A percentile compares a stretch with the other conserved stretches of the same genome.
phyloP scores from a whole-genome alignment of 371 early-diverging fungal genomes.

The Haplosporangium sp. region DNA sequence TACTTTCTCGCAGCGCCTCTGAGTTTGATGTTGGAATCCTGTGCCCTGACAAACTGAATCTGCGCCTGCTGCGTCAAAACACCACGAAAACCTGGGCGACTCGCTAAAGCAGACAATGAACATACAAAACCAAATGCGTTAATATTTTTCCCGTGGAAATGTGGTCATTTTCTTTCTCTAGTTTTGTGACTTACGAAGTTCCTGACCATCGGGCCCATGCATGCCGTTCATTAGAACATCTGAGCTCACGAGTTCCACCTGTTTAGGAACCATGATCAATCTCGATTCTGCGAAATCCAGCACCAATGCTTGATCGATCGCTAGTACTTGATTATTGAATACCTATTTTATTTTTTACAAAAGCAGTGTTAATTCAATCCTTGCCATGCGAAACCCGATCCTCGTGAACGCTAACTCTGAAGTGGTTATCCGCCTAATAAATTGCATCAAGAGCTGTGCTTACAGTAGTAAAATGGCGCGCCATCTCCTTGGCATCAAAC shows the following conservation, averaged over 20 bases:
- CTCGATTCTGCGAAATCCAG: constrained; percentile 88
- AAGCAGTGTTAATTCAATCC: background rate
- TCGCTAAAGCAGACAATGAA: background rate
- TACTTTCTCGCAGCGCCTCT: constrained; percentile 75
- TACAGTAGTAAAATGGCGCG: constrained; percentile 72
- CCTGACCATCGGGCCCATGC: constrained; percentile 55
- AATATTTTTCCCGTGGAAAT: constrained; percentile 22
- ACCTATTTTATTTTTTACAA: constrained; percentile 31
- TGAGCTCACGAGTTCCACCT: constrained; percentile 73
- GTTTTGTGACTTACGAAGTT: constrained; percentile 37
- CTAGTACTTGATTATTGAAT: constrained; percentile 84
- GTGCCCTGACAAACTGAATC: constrained; percentile 75
- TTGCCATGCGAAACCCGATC: background rate
- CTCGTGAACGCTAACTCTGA: background rate
- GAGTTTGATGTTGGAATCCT: constrained; percentile 80
- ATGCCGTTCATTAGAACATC: constrained; percentile 61
- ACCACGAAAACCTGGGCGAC: constrained; percentile 62
- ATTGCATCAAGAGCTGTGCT: constrained; percentile 4
- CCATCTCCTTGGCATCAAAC: constrained; percentile 81
- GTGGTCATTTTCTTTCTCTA: background rate
- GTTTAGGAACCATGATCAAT: constrained; percentile 66
- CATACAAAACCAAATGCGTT: background rate
- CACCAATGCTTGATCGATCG: constrained; percentile 73
- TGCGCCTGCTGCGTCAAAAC: constrained; percentile 79
- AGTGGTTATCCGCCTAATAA: background rate